Percentiles rank a stretch among this genome's conserved stretches.
Evolutionary conservation across 2,329 filamentous ascomycete genomes (phyloP).

Genomic region (Exophiala alcalophila): DNA sequence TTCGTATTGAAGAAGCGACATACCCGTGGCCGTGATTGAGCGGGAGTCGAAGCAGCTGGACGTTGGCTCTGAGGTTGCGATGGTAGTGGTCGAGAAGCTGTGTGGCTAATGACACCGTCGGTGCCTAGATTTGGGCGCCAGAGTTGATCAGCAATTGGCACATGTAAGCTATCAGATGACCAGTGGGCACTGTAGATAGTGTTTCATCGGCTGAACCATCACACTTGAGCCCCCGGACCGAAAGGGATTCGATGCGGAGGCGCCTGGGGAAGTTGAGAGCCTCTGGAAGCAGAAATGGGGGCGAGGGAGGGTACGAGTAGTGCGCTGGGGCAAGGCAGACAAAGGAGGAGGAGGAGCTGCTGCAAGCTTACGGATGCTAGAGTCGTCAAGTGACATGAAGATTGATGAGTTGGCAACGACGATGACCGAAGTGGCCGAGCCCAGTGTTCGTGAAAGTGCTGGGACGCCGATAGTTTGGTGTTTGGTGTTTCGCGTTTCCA

Average conservation of each 20-base stretch:
- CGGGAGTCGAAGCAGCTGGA: slow-evolving; percentile 5
- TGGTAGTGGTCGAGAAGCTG: slow-evolving; percentile 7
- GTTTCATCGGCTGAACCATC: slow-evolving; percentile 17
- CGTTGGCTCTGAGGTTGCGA: slow-evolving; percentile 1
- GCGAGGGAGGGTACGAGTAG: too few relatives aligned
- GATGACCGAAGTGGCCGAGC: neutral
- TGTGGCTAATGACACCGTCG: slow-evolving; percentile 10
- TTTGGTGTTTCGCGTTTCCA: too few relatives aligned
- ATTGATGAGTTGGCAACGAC: slow-evolving; percentile 18
- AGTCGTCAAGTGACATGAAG: slow-evolving; percentile 22
- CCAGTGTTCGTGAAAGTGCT: too few relatives aligned
- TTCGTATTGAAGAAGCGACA: slow-evolving; percentile 27
- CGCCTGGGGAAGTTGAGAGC: slow-evolving; percentile 4
- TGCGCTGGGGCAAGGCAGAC: slow-evolving; percentile 3
- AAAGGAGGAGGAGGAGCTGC: slow-evolving; percentile 6
- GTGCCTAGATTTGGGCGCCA: slow-evolving; percentile 14
- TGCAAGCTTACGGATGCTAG: slow-evolving; percentile 20
- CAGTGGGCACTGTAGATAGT: slow-evolving; percentile 8
- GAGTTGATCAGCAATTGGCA: slow-evolving; percentile 13
- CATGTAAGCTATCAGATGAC: slow-evolving; percentile 22
- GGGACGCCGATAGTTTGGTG: too few relatives aligned
- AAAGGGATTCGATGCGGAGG: slow-evolving; percentile 16
- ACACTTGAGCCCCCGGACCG: slow-evolving; percentile 1
- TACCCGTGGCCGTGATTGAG: slow-evolving; percentile 16
- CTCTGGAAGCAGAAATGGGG: slow-evolving; percentile 5